Conservation (phyloP, 1,139 yeast species). For the Zygoascus hellenicus region DNA sequence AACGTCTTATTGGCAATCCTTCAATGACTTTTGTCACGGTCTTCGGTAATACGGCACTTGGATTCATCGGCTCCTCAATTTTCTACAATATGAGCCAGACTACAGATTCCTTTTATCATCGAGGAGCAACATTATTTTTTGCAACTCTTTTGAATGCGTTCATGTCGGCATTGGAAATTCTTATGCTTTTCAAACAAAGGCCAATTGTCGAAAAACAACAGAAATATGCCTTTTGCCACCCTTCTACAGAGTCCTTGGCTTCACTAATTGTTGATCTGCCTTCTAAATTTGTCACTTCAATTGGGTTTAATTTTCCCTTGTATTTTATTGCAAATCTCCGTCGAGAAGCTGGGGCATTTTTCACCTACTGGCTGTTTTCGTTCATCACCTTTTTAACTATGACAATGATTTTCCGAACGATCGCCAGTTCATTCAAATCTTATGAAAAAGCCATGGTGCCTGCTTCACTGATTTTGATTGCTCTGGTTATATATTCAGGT, state of each 20-base stretch:
- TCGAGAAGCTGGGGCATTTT: conserved; percentile 55
- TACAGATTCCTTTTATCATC: conserved; percentile 50
- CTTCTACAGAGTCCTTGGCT: conserved; percentile 63
- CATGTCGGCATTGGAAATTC: conserved; percentile 53
- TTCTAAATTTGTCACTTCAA: conserved; percentile 43
- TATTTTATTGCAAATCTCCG: conserved; percentile 57
- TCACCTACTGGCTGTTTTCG: conserved; percentile 48
- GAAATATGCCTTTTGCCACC: conserved; percentile 57
- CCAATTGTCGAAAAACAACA: conserved; percentile 58
- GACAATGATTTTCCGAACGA: conserved; percentile 54
- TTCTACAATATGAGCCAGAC: conserved; percentile 45
- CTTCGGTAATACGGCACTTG: conserved; percentile 46
- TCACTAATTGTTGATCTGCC: conserved; percentile 56
- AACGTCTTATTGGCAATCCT: conserved; percentile 51
- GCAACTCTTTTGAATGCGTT: conserved; percentile 53
- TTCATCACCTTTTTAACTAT: conserved; percentile 46
- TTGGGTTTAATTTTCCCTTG: conserved; percentile 43
- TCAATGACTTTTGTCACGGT: conserved; percentile 47
- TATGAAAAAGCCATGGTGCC: conserved; percentile 58
- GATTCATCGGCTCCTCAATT: conserved; percentile 51
- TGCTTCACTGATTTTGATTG: conserved; percentile 50
- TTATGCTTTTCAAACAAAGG: conserved; percentile 50
- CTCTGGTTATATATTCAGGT: conserved; percentile 53
- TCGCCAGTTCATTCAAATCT: conserved; percentile 52
- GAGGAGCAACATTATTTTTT: conserved; percentile 55